Base-by-base conservation (phyloP, 1,284 basidiomycete species). In the Sporisorium reilianum region DNA sequence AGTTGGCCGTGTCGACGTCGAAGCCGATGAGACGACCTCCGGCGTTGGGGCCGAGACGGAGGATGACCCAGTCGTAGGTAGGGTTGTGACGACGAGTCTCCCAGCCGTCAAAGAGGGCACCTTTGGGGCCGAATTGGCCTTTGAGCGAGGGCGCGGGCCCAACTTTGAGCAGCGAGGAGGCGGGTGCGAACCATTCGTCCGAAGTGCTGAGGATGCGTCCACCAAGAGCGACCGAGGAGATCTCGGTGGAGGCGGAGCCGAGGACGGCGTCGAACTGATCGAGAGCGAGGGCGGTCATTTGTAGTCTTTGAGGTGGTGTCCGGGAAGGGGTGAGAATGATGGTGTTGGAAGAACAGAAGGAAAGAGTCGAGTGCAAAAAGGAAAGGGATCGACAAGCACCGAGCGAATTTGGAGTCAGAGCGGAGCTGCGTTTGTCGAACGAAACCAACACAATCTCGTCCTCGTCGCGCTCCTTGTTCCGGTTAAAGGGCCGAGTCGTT, bases 131-230 rank as follows among this genome's bases (percentile, higher is more conserved):
- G 80, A 96, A 99, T 77, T 94, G 93, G 14, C 97, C 96, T 62
- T 86, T 95, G 93, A 85, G 95, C 86, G 79, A 61, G 9, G 68
- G 74, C 5, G 81, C 80, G 10, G 81, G 79, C 0, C 65, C 75
- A 1, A 81, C 79, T 69, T 93, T 89, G 75, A 99, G 88, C 23
- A 99, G 88, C 85, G 97, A 91, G 66, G 87, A 89, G 0, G 93
- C 93, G 74, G 91, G 90, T 11, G 93, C 94, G 81, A 99, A 99
- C 88, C 98, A 99, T 76, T 99, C 95, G 85, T 99, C 96, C 6
- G 94, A 97, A 58, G 92, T 90, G 9, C 89, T 87, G 32, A 92
- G 85, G 68, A 97, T 88, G 60, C 88, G 85, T 12, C 91, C 94
- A 25, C 94, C 96, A 14, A 98, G 87, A 0, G 91, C 90, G 18